A percentile compares a stretch with the other conserved stretches of the same genome.
These are phyloP conservation scores for Phialophora chinensis DNA, from an alignment of 2,329 filamentous ascomycete species.

Conservation along the genomic window DNA sequence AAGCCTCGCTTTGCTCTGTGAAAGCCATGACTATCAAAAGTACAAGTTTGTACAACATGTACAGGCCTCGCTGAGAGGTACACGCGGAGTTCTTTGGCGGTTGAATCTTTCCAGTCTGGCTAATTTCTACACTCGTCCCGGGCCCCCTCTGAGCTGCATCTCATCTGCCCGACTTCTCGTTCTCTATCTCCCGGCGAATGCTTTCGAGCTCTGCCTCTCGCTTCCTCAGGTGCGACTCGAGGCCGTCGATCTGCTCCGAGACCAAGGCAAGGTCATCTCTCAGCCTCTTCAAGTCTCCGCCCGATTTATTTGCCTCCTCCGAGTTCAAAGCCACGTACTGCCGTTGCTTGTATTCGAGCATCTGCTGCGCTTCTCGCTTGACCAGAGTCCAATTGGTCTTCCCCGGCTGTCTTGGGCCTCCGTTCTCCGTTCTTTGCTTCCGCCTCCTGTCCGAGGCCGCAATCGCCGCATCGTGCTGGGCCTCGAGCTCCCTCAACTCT, in stretches of 20 bases:
- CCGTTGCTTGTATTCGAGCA: slow-evolving; percentile 91
- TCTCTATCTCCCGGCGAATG: slow-evolving; percentile 81
- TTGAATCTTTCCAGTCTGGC: slow-evolving; percentile 8
- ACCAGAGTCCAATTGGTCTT: slow-evolving; percentile 79
- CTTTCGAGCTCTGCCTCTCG: slow-evolving; percentile 77
- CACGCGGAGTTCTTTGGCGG: slow-evolving; percentile 13
- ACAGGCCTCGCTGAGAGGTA: slow-evolving; percentile 23
- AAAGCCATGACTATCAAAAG: slow-evolving; percentile 23
- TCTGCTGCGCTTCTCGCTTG: slow-evolving; percentile 89
- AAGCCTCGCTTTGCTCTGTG: slow-evolving; percentile 10
- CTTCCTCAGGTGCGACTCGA: slow-evolving; percentile 80
- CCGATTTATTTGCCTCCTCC: slow-evolving; percentile 68
- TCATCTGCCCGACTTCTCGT: slow-evolving; percentile 69
- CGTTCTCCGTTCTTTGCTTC: slow-evolving; percentile 43
- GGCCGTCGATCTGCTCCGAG: slow-evolving; percentile 89
- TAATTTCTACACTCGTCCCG: slow-evolving; percentile 7
- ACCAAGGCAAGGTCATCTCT: slow-evolving; percentile 86
- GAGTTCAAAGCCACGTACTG: slow-evolving; percentile 71
- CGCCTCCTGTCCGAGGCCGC: slow-evolving; percentile 69
- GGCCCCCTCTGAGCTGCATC: neutral
- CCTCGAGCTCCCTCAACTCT: slow-evolving; percentile 85
- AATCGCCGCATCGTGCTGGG: slow-evolving; percentile 84
- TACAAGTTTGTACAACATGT: slow-evolving; percentile 35
- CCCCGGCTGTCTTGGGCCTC: slow-evolving; percentile 42
- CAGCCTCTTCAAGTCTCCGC: slow-evolving; percentile 75